A percentile compares a stretch with the other conserved stretches of the same genome.
Evolutionary conservation across 2,329 filamentous ascomycete genomes (phyloP).

Genomic region (Colletotrichum agaves): DNA sequence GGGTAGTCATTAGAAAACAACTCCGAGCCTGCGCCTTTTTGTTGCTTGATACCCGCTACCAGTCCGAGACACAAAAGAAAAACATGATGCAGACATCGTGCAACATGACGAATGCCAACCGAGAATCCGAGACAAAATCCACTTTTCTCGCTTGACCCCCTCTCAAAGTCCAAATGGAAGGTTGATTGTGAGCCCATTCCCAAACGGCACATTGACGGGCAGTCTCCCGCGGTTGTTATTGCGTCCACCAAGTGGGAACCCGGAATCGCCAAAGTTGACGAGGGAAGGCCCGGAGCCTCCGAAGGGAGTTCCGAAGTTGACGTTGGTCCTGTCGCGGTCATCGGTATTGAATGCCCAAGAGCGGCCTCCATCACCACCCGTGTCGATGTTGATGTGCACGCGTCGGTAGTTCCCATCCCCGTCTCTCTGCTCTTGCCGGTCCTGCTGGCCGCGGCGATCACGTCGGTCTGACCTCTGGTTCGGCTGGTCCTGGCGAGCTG

Average conservation of each 20-base stretch:
- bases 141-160: not conserved
- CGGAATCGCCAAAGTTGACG: constrained; percentile 13
- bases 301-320: constrained; percentile 28
- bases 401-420: constrained; percentile 1
- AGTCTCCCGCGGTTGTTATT: constrained; percentile 15
- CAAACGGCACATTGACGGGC: constrained; percentile 25
- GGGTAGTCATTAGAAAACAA: not conserved
- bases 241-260: constrained; percentile 17
- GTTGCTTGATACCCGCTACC: not conserved
- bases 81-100: too few relatives aligned
- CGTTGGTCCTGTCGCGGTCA: not conserved
- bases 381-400: constrained; percentile 29
- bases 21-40: not conserved
- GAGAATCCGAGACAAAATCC: too few relatives aligned
- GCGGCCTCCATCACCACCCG: constrained; percentile 15
- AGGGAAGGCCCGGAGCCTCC: not conserved
- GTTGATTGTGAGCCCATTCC: constrained; percentile 16
- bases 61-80: too few relatives aligned
- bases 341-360: constrained; percentile 24
- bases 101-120: too few relatives aligned
- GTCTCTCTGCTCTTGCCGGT: not conserved
- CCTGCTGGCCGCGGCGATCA: not conserved
- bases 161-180: constrained; percentile 27
- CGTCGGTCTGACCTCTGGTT: not conserved
- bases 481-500: constrained; percentile 9